Evolutionary conservation across 176 grass and related monocot species (phyloP).

Genomic region (Ananas comosus): DNA sequence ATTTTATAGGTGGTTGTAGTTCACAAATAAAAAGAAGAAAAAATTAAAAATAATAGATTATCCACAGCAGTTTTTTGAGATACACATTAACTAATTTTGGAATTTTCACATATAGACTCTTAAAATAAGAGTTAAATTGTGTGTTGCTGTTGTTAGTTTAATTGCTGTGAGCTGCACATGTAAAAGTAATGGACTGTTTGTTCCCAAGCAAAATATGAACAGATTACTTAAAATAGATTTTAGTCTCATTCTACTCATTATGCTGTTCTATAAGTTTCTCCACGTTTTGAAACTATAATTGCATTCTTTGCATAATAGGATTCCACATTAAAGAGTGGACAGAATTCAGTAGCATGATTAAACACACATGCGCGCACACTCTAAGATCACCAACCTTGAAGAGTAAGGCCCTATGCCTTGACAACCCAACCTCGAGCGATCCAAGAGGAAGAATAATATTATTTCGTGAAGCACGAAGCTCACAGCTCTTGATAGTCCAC

Average conservation of each 20-base stretch:
- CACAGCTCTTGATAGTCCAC: slow-evolving; percentile 40
- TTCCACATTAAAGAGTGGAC: neutral
- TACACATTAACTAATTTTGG: slow-evolving; percentile 17
- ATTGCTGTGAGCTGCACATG: neutral
- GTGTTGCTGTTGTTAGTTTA: neutral
- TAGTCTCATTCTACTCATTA: too few species aligned
- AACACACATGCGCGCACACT: neutral
- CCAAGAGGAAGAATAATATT: slow-evolving; percentile 74
- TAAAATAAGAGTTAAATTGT: neutral
- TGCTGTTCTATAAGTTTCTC: too few species aligned
- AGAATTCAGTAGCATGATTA: slow-evolving; percentile 6
- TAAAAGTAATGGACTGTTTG: neutral
- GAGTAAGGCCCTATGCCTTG: slow-evolving; percentile 77
- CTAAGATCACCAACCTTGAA: slow-evolving; percentile 68
- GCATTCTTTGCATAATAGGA: slow-evolving; percentile 7
- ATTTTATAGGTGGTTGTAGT: too few species aligned
- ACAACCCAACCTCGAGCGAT: slow-evolving; percentile 57
- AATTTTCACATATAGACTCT: slow-evolving; percentile 17
- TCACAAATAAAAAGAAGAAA: too few species aligned
- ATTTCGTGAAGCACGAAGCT: slow-evolving; percentile 40
- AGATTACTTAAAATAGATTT: too few species aligned
- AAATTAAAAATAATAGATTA: too few species aligned
- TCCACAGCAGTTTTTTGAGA: too few species aligned
- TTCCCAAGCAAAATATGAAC: too few species aligned
- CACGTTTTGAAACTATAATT: too few species aligned